Evolutionary conservation across 2,329 filamentous ascomycete genomes (phyloP), one percentile per base, ranked within the genome.

Genomic region (Penicillium sp.): DNA sequence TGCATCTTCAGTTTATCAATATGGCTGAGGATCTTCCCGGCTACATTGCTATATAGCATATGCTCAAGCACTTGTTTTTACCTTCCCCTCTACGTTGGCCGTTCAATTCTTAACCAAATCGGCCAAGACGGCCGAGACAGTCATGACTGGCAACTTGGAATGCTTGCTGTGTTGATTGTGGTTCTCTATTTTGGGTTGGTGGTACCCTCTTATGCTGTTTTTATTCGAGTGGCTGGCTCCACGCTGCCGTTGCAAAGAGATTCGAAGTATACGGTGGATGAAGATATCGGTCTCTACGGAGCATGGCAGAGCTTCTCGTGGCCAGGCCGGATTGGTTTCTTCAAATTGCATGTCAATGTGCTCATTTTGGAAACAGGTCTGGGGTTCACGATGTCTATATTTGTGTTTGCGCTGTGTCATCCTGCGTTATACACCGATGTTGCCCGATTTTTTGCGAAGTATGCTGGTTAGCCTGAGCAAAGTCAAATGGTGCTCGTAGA

Each of bases 201-300:
- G 8, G 43, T 59, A 16, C 57, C 57, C 13, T n/a, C 49, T 4
- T 56, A 55, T 45, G 49, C 52, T 24, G 43, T 56, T 4, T 59
- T 56, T 26, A 47, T 56, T 29, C 57, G 57, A 14, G 35, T 59
- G 7, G 53, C 49, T 26, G 57, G 49, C 6, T 56, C 39, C 33
- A 9, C 35, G 31, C 8, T 43, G 10, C 27, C 52, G 6, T 13
- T 11, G 16, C 8, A 49, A 21, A 22, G 14, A 4, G 13, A 48
- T 13, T 37, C 33, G 16, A 10, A 6, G 5, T 16, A 2, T 3
- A 13, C 13, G 5, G 22, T 27, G 13, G 22, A 46, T 26, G 11
- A 24, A 26, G 3, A 14, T 14, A 14, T 46, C 11, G 16, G 44
- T n/a, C 27, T 46, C n/a, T 19, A n/a, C 7, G 24, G 26, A 5